Percentiles rank a stretch among this genome's conserved stretches.
Evolutionary conservation across 1,139 yeast species (phyloP).

Genomic region (Pichia sp.): DNA sequence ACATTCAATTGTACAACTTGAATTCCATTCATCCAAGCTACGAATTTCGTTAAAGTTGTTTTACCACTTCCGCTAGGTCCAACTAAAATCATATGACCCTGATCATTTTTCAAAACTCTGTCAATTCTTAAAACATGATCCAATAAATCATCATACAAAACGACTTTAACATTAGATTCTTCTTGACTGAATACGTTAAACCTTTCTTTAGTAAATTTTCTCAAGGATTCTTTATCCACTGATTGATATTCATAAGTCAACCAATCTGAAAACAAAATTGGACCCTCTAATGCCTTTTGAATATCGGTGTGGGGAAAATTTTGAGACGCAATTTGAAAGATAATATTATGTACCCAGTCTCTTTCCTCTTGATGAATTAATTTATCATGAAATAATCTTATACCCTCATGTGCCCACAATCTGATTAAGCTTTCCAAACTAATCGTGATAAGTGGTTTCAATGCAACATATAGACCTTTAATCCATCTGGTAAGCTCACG

Average conservation of each 20-base stretch:
- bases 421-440: constrained; percentile 39
- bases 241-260: constrained; percentile 56
- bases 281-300: constrained; percentile 36
- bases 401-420: constrained; percentile 78
- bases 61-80: constrained; percentile 86
- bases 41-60: constrained; percentile 70
- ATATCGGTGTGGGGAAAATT: constrained; percentile 46
- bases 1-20: constrained; percentile 56
- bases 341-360: constrained; percentile 43
- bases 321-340: constrained; percentile 34
- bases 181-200: constrained; percentile 72
- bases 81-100: constrained; percentile 86
- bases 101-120: constrained; percentile 75
- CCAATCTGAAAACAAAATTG: constrained; percentile 71
- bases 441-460: constrained; percentile 32
- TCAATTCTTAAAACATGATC: constrained; percentile 78
- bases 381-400: constrained; percentile 72
- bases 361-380: constrained; percentile 46
- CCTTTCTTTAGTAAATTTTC: constrained; percentile 55
- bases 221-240: constrained; percentile 45
- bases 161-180: constrained; percentile 55
- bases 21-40: constrained; percentile 87
- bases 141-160: constrained; percentile 64
- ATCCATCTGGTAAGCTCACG: constrained; percentile 90
- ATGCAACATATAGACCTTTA: constrained; percentile 63